Base-by-base conservation (phyloP, 202 grass and related monocot genomes). In the Carex arenaria region DNA sequence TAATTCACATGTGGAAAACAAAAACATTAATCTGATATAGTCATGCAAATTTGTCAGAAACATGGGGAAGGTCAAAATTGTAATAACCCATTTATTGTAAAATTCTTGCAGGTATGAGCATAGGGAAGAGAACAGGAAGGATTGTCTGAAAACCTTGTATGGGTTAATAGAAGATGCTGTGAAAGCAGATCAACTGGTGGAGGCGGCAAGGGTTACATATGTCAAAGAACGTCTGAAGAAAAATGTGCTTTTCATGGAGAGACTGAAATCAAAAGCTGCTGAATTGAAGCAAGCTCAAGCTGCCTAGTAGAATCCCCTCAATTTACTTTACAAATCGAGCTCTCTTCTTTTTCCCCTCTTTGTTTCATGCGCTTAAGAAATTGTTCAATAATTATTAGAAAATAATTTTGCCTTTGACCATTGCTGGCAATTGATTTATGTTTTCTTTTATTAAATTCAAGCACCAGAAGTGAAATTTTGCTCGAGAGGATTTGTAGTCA, bases 81-180 rank as follows among this genome's bases (percentile, higher is more conserved):
- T 75, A 34, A 69, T 82, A 78, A 79, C 9, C 28, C 38, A 4
- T 62, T 86, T n/a, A 23, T 34, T 61, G 59, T 66, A 26, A 81
- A 45, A 85, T 90, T 91, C 52, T 12, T 82, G 47, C 51, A 98
- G 90, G 80, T 98, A 90, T 89, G 92, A 93, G 13, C 89, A 98
- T 75, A 85, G 92, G 36, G 95, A 98, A 74, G 95, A 98, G 66
- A 98, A 98, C 86, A 90, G 95, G 82, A 98, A 95, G 85, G 95
- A 98, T 89, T 98, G 95, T 79, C 86, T 98, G 81, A 90, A 92
- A 89, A 98, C 92, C 79, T 69, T 98, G 17, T 91, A 85, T 68
- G 85, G 79, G 43, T 78, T 98, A 72, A 84, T 93, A 57, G 69
- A 93, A 89, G 87, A 93, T 83, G 95, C 92, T 42, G 80, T 81